A percentile compares a stretch with the other conserved stretches of the same genome.
phyloP scores from a whole-genome alignment of 179 eudicot genomes.

The Amaranthus tricolor region DNA sequence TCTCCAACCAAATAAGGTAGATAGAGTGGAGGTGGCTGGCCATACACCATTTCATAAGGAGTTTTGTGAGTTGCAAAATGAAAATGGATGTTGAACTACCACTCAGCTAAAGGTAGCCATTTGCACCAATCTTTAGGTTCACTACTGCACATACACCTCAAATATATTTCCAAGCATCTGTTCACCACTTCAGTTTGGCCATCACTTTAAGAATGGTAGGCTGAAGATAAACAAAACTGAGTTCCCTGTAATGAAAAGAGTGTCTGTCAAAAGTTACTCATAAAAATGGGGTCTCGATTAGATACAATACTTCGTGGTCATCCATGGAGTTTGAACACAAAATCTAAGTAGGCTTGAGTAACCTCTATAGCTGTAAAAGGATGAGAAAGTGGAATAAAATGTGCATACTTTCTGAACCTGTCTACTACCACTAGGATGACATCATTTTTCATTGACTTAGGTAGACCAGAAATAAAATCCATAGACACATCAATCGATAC shows the following conservation, averaged over 20 bases:
- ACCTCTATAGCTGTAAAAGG: neutral
- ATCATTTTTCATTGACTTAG: neutral
- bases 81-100: conserved; percentile 1
- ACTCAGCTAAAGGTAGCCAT: neutral
- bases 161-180: neutral
- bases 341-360: neutral
- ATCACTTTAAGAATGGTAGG: neutral
- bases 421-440: neutral
- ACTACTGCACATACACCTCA: neutral
- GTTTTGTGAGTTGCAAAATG: neutral
- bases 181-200: neutral
- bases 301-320: neutral
- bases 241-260: neutral
- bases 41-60: neutral
- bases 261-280: no score
- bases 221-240: neutral
- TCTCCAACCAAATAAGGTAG: neutral
- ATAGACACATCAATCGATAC: neutral
- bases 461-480: neutral
- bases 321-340: neutral
- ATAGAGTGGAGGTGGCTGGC: neutral
- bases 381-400: neutral
- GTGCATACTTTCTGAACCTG: conserved; percentile 6
- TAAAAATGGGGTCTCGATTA: no score
- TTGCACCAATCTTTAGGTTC: neutral